Evolutionary conservation across 768 basidiomycete genomes (phyloP).

Genomic region (Podaxis sp.): DNA sequence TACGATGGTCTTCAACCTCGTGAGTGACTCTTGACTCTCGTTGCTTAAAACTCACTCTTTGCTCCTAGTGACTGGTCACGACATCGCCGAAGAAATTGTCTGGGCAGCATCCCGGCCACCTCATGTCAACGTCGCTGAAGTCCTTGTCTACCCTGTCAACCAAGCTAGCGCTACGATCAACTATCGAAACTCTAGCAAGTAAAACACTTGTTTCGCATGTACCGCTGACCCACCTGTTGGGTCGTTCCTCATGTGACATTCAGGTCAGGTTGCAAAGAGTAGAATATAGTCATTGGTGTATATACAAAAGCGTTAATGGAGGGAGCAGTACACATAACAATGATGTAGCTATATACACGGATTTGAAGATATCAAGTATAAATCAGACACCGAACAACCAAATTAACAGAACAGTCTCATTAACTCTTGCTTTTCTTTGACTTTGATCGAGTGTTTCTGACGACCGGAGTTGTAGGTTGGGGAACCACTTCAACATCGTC

Average conservation of each 20-base stretch:
- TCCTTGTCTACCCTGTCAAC: slow-evolving; percentile 74
- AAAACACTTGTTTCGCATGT: not conserved
- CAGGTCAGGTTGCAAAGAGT: not conserved
- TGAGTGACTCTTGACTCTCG: slow-evolving; percentile 33
- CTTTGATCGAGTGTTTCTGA: slow-evolving; percentile 55
- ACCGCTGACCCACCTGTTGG: not conserved
- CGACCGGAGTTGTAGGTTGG: slow-evolving; percentile 21
- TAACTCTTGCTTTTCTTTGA: slow-evolving; percentile 44
- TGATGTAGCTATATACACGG: not conserved
- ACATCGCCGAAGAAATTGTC: slow-evolving; percentile 97
- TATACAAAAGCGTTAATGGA: not conserved
- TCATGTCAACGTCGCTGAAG: slow-evolving; percentile 88
- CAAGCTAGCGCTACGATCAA: slow-evolving; percentile 67
- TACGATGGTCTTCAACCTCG: slow-evolving; percentile 87
- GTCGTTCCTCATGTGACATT: not conserved
- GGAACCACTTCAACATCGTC: slow-evolving; percentile 47
- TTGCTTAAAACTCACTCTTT: slow-evolving; percentile 2
- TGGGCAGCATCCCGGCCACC: slow-evolving; percentile 92
- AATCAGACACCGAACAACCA: slow-evolving; percentile 11
- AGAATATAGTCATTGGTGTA: not conserved
- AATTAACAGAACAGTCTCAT: not conserved
- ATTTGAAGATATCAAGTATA: slow-evolving; percentile 14
- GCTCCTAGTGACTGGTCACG: slow-evolving; percentile 65
- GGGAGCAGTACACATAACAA: not conserved
- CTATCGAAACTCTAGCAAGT: slow-evolving; percentile 27